Evolutionary conservation across 768 basidiomycete genomes (phyloP).

Genomic region (Trametes gibbosa): DNA sequence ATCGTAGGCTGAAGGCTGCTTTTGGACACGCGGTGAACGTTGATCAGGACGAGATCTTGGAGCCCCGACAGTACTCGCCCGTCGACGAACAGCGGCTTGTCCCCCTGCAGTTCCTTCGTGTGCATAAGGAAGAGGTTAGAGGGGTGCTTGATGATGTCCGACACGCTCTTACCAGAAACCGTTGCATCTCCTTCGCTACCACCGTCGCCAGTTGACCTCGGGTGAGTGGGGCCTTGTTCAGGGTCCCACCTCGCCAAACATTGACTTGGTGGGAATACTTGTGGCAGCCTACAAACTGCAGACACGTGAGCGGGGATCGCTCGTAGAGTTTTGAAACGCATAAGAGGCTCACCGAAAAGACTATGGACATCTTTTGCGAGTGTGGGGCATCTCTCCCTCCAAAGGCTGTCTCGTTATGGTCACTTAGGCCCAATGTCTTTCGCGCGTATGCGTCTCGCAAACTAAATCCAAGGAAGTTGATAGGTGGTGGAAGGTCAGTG

Average conservation of each 20-base stretch:
- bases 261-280: background rate
- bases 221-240: background rate
- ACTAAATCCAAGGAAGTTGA: background rate
- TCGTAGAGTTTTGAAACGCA: too few relatives aligned
- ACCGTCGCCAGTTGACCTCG: background rate
- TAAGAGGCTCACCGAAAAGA: background rate
- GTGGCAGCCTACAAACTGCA: background rate
- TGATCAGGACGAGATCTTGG: background rate
- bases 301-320: too few relatives aligned
- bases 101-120: too few relatives aligned
- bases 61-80: background rate
- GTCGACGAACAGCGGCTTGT: too few relatives aligned
- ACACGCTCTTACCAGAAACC: background rate
- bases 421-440: background rate
- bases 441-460: background rate
- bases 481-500: background rate
- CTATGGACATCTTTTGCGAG: background rate
- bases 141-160: too few relatives aligned
- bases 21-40: background rate
- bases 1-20: background rate
- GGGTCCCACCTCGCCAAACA: background rate
- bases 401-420: background rate
- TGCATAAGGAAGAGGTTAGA: too few relatives aligned
- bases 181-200: background rate
- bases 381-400: background rate